These are phyloP conservation scores for Trichoderma koningii DNA, from an alignment of 2,329 filamentous ascomycete species.

Conservation along the genomic window DNA sequence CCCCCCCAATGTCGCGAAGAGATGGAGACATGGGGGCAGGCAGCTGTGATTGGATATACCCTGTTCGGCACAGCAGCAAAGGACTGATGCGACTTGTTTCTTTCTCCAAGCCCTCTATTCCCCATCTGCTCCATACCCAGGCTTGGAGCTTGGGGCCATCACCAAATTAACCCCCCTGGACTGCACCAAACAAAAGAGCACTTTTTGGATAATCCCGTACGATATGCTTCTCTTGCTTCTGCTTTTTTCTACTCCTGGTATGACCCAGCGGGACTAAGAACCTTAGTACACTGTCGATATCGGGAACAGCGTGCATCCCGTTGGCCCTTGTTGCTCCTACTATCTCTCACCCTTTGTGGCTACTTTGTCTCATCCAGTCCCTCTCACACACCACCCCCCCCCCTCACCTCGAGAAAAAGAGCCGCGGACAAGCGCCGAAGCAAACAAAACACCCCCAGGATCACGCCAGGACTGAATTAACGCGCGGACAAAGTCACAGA, in stretches of 20 bases:
- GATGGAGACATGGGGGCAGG: too few species aligned
- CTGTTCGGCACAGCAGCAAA: too few species aligned
- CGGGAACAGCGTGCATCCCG: slow-evolving; percentile 1
- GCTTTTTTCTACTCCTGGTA: neutral
- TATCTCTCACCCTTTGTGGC: neutral
- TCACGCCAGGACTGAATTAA: slow-evolving; percentile 3
- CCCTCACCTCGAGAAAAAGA: slow-evolving; percentile 4
- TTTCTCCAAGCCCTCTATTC: too few species aligned
- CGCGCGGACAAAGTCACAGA: neutral
- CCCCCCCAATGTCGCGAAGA: too few species aligned
- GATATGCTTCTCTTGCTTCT: neutral
- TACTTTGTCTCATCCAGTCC: neutral
- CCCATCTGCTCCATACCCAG: too few species aligned
- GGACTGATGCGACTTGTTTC: too few species aligned
- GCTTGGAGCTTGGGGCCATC: too few species aligned
- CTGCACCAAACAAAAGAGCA: too few species aligned
- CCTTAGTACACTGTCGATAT: slow-evolving; percentile 4
- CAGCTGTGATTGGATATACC: too few species aligned
- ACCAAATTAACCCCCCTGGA: too few species aligned
- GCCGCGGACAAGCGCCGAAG: slow-evolving; percentile 27
- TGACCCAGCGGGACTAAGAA: neutral
- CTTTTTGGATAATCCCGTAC: too few species aligned
- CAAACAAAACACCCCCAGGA: neutral
- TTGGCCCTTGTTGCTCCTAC: neutral
- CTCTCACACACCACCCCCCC: too few species aligned